These are phyloP conservation scores for Periconia sp. DNA, from an alignment of 2,329 filamentous ascomycete genomes.

Conservation along the genomic window DNA sequence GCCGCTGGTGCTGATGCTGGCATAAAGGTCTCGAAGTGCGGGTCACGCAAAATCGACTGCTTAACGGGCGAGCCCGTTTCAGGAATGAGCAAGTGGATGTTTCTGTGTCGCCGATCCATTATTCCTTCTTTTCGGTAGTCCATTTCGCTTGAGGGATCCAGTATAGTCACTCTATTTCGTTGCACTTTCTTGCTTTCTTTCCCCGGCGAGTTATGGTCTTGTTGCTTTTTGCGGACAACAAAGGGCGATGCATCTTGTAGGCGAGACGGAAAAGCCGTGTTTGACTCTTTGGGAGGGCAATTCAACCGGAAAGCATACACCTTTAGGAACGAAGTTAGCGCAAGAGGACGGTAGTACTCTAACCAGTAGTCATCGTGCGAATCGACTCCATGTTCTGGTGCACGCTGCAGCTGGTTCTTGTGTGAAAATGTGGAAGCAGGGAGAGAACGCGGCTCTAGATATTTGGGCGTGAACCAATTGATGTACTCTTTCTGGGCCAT, in stretches of 20 bases:
- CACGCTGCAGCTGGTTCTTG: conserved; percentile 25
- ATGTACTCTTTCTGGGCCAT: conserved; percentile 76
- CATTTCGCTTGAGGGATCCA: conserved; percentile 62
- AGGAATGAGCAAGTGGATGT: conserved; percentile 28
- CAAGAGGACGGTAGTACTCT: conserved; percentile 91
- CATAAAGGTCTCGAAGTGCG: conserved; percentile 43
- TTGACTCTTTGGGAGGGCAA: conserved; percentile 74
- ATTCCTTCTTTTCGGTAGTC: conserved; percentile 27
- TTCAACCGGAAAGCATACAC: conserved; percentile 94
- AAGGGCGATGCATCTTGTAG: conserved; percentile 90
- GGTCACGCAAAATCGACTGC: conserved; percentile 51
- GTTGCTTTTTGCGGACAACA: conserved; percentile 65
- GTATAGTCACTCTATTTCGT: conserved; percentile 72
- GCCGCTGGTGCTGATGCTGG: conserved; percentile 23
- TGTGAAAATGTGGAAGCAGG: conserved; percentile 57
- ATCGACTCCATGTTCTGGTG: conserved; percentile 50
- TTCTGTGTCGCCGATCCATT: conserved; percentile 23
- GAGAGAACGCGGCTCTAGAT: conserved; percentile 69
- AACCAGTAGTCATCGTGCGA: conserved; percentile 95
- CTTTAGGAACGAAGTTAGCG: conserved; percentile 87
- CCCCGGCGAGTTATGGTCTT: conserved; percentile 64
- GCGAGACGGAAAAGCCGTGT: conserved; percentile 73
- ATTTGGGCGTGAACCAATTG: conserved; percentile 80
- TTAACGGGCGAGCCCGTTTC: conserved; percentile 45
- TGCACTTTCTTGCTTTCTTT: conserved; percentile 66